phyloP scores from a whole-genome alignment of 176 grass and related monocot species.

The Chrysopogon serrulatus region DNA sequence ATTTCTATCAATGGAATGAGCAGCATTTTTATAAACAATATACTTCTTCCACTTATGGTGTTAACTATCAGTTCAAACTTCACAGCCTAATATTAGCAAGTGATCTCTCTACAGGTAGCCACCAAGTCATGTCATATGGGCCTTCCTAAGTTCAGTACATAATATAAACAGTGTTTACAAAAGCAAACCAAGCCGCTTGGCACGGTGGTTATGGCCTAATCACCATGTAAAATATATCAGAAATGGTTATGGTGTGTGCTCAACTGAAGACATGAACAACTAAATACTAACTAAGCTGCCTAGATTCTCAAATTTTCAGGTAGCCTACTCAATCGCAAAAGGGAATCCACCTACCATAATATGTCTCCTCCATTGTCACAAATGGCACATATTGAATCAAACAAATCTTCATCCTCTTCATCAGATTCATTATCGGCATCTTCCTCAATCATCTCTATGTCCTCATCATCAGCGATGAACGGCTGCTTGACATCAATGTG shows the following conservation, averaged over 20 bases:
- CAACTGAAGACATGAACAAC: conserved; percentile 4
- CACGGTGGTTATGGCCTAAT: not conserved
- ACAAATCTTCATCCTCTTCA: conserved; percentile 74
- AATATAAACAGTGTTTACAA: not conserved
- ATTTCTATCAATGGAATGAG: not conserved
- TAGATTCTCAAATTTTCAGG: not conserved
- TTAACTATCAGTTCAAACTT: not conserved
- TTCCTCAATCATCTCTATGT: conserved; percentile 38
- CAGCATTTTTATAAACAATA: not conserved
- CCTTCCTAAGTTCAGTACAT: not conserved
- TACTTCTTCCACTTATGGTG: not conserved
- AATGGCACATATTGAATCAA: conserved; percentile 79
- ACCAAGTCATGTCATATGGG: not conserved
- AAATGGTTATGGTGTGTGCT: not conserved
- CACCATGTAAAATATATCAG: not conserved
- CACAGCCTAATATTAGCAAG: not conserved
- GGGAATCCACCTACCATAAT: conserved; percentile 48
- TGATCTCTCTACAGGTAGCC: not conserved
- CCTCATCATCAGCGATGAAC: conserved; percentile 61
- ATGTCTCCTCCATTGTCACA: conserved; percentile 89
- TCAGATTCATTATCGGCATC: conserved; percentile 52
- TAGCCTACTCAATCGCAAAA: conserved; percentile 5
- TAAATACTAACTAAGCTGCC: not conserved
- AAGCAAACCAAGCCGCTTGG: not conserved
- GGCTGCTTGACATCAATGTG: conserved; percentile 46